Base-by-base conservation (phyloP, 345 rosid genomes). In the Stellera chamaejasme region DNA sequence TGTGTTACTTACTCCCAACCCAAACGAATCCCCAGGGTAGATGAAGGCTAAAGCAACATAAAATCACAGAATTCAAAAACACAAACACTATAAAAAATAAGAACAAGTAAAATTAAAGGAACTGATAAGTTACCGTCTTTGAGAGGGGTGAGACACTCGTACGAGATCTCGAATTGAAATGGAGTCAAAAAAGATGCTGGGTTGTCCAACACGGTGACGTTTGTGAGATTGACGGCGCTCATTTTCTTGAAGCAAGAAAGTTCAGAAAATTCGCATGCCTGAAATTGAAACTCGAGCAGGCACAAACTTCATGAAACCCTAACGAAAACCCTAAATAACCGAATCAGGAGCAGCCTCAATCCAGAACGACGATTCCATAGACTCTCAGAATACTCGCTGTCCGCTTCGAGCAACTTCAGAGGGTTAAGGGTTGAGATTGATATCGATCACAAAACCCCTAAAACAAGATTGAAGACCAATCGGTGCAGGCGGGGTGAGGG, bases 131-230 rank as follows among this genome's bases (percentile, higher is more conserved):
- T 82, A 93, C 99, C 99, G 68, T 93, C 96, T 73, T 93, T 82
- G 60, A 93, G 97, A 66, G 97, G 84, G 52, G 87, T 80, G 74
- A 93, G 75, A 61, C 99, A 87, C 81, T 93, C 99, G 64, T 93
- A 93, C 13, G 99, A 89, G 64, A 93, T 89, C 78, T 93, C 99
- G 72, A 93, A 93, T 82, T 89, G 97, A 68, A 93, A 85, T 0
- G 99, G 94, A 61, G 82, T 76, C 57, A 76, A 68, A 65, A 93
- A 93, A 6, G 90, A 81, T 25, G 99, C 94, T 6, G 97, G 97
- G 49, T 93, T 93, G 43, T 93, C 97, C 69, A 93, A 58, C 0
- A 93, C 99, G 54, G 89, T 57, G 39, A 93, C 97, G 75, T 93
- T 93, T 2, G 95, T 93, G 66, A 93, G 74, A 48, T 89, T 93